phyloP scores from a whole-genome alignment of 371 early-diverging fungal species.

The Mortierella sp. region DNA sequence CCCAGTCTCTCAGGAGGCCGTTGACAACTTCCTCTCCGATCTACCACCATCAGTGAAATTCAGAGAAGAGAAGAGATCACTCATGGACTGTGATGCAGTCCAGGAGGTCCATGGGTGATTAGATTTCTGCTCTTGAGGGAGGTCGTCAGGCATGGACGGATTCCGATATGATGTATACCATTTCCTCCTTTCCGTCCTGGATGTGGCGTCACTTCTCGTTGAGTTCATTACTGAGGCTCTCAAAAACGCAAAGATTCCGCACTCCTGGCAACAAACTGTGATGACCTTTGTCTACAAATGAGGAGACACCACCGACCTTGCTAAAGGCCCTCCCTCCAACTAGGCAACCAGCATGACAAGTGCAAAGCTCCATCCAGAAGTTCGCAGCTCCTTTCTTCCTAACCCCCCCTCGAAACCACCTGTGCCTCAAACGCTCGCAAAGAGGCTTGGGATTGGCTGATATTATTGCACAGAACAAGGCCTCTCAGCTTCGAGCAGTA shows the following conservation, averaged over 20 bases:
- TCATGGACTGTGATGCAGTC: not conserved
- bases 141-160: constrained; percentile 1
- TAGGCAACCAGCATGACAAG: not conserved
- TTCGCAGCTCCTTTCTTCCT: not conserved
- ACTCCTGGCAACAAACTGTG: constrained; percentile 11
- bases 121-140: not conserved
- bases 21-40: no score
- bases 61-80: no score
- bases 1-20: no score
- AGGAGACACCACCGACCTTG: constrained; percentile 18
- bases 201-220: not conserved
- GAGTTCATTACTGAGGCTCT: not conserved
- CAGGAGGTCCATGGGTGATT: not conserved
- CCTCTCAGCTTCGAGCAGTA: not conserved
- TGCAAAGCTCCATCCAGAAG: not conserved
- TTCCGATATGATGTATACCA: constrained; percentile 14
- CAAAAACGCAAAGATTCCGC: not conserved
- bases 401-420: no score
- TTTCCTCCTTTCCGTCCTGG: not conserved
- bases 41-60: no score
- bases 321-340: constrained; percentile 14
- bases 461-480: not conserved
- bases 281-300: constrained; percentile 24
- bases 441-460: not conserved
- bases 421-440: no score